Base-by-base conservation (phyloP, 108 stramenopile genomes). In the Epipyxis sp. region DNA sequence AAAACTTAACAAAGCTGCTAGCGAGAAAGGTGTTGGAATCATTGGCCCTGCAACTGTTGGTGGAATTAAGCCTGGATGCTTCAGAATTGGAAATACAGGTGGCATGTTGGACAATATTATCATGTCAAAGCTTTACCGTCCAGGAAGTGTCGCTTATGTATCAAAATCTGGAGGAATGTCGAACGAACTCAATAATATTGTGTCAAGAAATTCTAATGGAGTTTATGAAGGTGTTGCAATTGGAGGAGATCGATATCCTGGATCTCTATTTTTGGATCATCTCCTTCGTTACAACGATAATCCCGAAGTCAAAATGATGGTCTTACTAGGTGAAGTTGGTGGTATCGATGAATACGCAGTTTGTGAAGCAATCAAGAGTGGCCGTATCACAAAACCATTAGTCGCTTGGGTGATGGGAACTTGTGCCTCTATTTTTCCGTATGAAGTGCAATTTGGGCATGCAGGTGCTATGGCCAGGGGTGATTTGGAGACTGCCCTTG, bases 61-160 rank as follows among this genome's bases (percentile, higher is more conserved):
- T 43, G 94, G 94, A 40, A 94, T 94, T 78, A 90, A 85, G 85
- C 94, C 94, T 29, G 94, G 94, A 40, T 94, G 94, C 85, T 93
- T 94, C 78, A 86, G 92, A 30, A 94, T 94, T 72, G 94, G 94
- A 16, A 94, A 94, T 80, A 94, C 94, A 54, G 94, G 92, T 6
- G 94, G 94, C n/a, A 94, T 94, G 94, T 82, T 94, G 1, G 94
- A 94, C 79, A 94, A 94, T 83, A 92, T 94, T 76, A 90, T 92
- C 46, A 89, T 92, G 88, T 88, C 87, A 65, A 94, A 94, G 85
- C 82, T 94, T 13, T 89, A 91, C 54, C 83, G 91, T 30, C 87
- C 91, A 27, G 93, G 90, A 2, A 89, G 88, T 1, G 94, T 94
- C 40, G 91, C 90, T 1, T 94, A 94, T 79, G 94, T 94, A n/a